A percentile compares a stretch with the other conserved stretches of the same genome.
These are phyloP conservation scores for Rhizopogon salebrosus DNA, from an alignment of 768 basidiomycete genomes.

Conservation along the genomic window DNA sequence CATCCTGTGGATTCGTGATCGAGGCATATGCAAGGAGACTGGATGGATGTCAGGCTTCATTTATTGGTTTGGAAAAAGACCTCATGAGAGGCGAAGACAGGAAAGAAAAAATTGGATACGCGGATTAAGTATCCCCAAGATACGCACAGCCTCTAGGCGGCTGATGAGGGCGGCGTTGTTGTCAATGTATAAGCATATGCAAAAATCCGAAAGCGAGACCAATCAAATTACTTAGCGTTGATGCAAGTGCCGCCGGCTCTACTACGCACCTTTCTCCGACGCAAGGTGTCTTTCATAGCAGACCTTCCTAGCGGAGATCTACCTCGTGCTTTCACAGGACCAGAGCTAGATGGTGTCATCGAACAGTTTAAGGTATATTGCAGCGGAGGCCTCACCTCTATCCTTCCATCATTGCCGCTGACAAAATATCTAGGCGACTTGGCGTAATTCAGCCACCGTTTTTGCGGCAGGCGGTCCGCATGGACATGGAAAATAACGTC, in stretches of 20 bases:
- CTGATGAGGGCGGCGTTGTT: no score
- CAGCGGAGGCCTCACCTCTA: conserved; percentile 46
- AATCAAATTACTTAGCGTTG: no score
- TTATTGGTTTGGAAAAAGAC: not conserved
- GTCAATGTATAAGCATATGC: no score
- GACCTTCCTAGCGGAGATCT: conserved; percentile 35
- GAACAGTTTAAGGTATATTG: conserved; percentile 83
- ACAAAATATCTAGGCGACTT: conserved; percentile 50
- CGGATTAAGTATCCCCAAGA: not conserved
- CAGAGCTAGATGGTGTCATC: conserved; percentile 53
- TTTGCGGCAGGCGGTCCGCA: conserved; percentile 77
- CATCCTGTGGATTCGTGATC: not conserved
- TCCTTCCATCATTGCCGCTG: not conserved
- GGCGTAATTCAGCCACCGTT: conserved; percentile 84
- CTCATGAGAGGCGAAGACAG: not conserved
- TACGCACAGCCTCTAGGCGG: no score
- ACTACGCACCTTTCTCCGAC: conserved; percentile 36
- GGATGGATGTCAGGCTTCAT: not conserved
- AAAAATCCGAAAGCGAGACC: no score
- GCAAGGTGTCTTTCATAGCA: conserved; percentile 54
- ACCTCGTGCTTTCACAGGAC: conserved; percentile 16
- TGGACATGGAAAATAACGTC: conserved; percentile 52
- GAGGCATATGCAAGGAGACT: not conserved
- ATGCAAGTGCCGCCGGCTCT: no score
- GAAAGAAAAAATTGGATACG: not conserved